These are phyloP conservation scores for Cystofilobasidium ferigula DNA, from an alignment of 768 basidiomycete genomes.

Conservation along the genomic window DNA sequence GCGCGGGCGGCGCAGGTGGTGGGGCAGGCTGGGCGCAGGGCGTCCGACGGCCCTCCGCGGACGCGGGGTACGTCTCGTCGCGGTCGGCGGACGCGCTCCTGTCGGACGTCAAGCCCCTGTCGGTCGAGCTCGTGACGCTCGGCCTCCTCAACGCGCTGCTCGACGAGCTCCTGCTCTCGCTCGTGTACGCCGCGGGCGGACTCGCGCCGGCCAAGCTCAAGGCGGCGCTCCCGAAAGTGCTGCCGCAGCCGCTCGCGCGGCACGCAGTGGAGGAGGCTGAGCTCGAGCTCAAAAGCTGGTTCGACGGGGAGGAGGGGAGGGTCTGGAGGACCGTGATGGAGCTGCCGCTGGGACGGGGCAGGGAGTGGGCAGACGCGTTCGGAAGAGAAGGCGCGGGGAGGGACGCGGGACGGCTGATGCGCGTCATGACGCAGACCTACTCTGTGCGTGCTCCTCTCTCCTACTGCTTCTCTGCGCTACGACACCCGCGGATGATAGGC, in stretches of 20 bases:
- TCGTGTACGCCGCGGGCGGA: background rate
- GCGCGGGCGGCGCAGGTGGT: background rate
- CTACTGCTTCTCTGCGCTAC: background rate
- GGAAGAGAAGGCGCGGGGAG: conserved; percentile 6
- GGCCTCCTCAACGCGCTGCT: conserved; percentile 23
- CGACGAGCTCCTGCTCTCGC: conserved; percentile 15
- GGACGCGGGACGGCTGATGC: conserved; percentile 23
- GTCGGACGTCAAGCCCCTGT: conserved; percentile 20
- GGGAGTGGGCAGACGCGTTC: background rate
- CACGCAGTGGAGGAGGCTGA: conserved; percentile 23
- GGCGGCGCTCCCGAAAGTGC: background rate
- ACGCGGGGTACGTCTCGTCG: background rate
- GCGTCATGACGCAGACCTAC: conserved; percentile 26
- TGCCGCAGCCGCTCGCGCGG: conserved; percentile 13
- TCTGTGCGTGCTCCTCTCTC: conserved; percentile 12
- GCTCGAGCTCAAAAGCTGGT: conserved; percentile 23
- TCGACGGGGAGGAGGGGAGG: conserved; percentile 7
- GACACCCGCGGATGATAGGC: too few relatives aligned
- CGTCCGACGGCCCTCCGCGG: background rate
- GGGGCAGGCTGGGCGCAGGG: too few relatives aligned
- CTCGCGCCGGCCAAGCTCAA: conserved; percentile 18
- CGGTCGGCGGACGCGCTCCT: conserved; percentile 19
- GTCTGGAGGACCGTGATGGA: background rate
- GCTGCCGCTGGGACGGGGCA: conserved; percentile 1
- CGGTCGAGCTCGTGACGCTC: conserved; percentile 8